Conservation (phyloP, 768 basidiomycete genomes). For the Hebeloma cylindrosporum region DNA sequence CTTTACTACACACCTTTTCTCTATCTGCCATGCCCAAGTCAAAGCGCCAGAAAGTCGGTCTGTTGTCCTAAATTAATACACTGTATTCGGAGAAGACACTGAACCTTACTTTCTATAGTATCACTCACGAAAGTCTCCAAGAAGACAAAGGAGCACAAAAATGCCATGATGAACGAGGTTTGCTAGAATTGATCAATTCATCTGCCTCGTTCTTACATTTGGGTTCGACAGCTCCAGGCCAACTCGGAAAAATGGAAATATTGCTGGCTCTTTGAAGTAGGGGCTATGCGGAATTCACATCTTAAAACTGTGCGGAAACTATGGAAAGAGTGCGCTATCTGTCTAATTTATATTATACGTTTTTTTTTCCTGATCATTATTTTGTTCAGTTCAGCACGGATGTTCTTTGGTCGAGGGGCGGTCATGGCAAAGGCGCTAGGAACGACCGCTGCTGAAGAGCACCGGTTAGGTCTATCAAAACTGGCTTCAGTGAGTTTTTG, state of each 20-base stretch:
- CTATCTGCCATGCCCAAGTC: constrained; percentile 75
- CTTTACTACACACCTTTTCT: constrained; percentile 21
- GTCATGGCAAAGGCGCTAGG: constrained; percentile 98
- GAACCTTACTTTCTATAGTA: constrained; percentile 46
- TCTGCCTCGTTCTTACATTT: constrained; percentile 2
- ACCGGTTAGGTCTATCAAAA: constrained; percentile 72
- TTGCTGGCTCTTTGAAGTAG: constrained; percentile 94
- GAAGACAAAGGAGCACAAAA: constrained; percentile 92
- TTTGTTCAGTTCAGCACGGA: constrained; percentile 81
- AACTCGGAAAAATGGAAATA: constrained; percentile 90
- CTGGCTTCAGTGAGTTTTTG: constrained; percentile 63
- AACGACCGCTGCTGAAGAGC: constrained; percentile 82
- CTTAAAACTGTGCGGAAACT: constrained; percentile 89
- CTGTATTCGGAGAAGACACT: constrained; percentile 3
- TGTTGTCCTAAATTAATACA: constrained; percentile 27
- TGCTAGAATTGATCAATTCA: constrained; percentile 20
- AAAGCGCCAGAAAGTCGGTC: constrained; percentile 86
- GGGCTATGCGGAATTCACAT: constrained; percentile 93
- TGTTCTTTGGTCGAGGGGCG: constrained; percentile 83
- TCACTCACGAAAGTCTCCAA: constrained; percentile 93
- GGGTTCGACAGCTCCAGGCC: constrained; percentile 62
- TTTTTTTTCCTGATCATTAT: neutral
- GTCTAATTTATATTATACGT: neutral
- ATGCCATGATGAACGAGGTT: constrained; percentile 77
- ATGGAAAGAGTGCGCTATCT: constrained; percentile 81